A percentile compares a stretch with the other conserved stretches of the same genome.
phyloP scores from a whole-genome alignment of 768 basidiomycete species.

The Tremella mesenterica region DNA sequence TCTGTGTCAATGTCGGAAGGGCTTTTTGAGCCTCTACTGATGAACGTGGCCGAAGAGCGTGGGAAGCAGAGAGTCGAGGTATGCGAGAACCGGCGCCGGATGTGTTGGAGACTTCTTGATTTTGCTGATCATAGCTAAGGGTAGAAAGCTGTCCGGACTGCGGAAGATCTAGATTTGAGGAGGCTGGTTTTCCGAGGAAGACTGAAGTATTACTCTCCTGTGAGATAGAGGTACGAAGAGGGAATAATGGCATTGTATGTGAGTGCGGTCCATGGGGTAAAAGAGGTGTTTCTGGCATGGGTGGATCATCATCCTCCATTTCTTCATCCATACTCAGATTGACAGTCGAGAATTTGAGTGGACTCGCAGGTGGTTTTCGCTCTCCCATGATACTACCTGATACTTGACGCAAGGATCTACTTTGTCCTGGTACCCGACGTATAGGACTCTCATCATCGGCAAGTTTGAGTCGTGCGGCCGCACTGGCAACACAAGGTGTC shows the following conservation, averaged over 20 bases:
- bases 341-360: conserved; percentile 23
- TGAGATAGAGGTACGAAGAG: conserved; percentile 25
- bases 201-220: conserved; percentile 16
- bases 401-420: conserved; percentile 17
- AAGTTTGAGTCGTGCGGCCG: conserved; percentile 27
- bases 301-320: conserved; percentile 18
- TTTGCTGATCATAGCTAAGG: not conserved
- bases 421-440: conserved; percentile 29
- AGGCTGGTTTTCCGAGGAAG: too few relatives aligned
- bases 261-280: conserved; percentile 13
- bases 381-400: conserved; percentile 6
- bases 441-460: conserved; percentile 37
- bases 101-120: conserved; percentile 1
- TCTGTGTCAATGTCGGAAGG: conserved; percentile 8
- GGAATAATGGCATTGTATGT: conserved; percentile 36
- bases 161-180: not conserved
- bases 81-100: conserved; percentile 13
- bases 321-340: not conserved
- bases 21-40: conserved; percentile 23
- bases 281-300: conserved; percentile 22
- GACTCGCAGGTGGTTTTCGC: conserved; percentile 14
- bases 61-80: conserved; percentile 25
- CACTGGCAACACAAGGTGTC: conserved; percentile 34
- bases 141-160: too few relatives aligned
- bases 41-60: conserved; percentile 26